Base-by-base conservation (phyloP, 148 eudicot genomes). In the Pouteria glomerata region DNA sequence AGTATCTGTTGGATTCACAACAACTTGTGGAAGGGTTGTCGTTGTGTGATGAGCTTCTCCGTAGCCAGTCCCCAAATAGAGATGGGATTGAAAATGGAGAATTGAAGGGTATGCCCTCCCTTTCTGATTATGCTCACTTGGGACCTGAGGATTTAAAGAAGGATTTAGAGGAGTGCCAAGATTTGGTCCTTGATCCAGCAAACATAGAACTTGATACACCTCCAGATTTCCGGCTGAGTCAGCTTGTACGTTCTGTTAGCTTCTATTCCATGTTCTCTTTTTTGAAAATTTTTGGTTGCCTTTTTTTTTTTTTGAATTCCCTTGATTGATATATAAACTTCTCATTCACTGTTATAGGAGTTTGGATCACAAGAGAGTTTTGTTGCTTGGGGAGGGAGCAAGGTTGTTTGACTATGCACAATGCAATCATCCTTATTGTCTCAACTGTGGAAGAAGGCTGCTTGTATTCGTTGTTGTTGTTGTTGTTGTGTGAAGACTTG, bases 141-240 rank as follows among this genome's bases (percentile, higher is more conserved):
- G 93, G 98, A 51, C 63, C 88, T 0, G 93, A 89, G 21, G 73
- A 76, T 57, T 78, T 89, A 31, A 93, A 88, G 90, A 89, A 82
- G 83, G 98, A 90, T 78, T 80, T 89, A 31, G 86, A 83, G 78
- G 92, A 82, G 57, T 90, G 92, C 68, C 90, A 85, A 74, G 66
- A 78, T 31, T 70, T 87, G 81, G 87, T 66, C 64, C 50, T 78
- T 61, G 91, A 91, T 86, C 86, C 85, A 8, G 77, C 90, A 8
- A 86, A 88, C 72, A 74, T 87, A 31, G 88, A 86, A 27, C 65
- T 83, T 19, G 95, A 90, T 76, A 85, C 95, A 16, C 88, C 93
- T 8, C 93, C 93, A 34, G 98, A 93, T 80, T 79, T 89, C 72
- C 87, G 98, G 70, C 76, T 93, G 55, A 94, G 98, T 80, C 98